These are phyloP conservation scores for Plenodomus tracheiphilus DNA, from an alignment of 2,329 filamentous ascomycete species.

Conservation along the genomic window DNA sequence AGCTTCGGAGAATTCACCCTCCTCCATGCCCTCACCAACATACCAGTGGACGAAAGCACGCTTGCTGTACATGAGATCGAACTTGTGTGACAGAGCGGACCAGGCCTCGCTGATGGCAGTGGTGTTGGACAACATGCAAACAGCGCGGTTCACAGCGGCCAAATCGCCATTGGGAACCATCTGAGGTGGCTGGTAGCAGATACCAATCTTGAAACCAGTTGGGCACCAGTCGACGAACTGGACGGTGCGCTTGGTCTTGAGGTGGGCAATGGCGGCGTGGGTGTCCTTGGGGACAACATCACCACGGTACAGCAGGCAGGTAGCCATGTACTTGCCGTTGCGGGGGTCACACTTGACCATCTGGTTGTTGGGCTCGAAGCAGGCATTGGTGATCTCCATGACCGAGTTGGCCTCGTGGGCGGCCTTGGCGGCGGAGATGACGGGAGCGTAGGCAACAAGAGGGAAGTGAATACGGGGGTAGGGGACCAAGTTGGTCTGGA, in stretches of 20 bases:
- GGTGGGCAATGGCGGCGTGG: slow-evolving; percentile 86
- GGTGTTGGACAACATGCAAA: slow-evolving; percentile 99
- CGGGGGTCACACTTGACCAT: slow-evolving; percentile 99
- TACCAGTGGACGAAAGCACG: slow-evolving; percentile 99
- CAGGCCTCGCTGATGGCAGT: slow-evolving; percentile 98
- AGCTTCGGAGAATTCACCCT: slow-evolving; percentile 99
- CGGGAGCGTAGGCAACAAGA: slow-evolving; percentile 91
- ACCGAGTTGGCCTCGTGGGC: slow-evolving; percentile 98
- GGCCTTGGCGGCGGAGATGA: slow-evolving; percentile 93
- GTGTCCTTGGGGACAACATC: slow-evolving; percentile 97
- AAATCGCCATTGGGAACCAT: slow-evolving; percentile 96
- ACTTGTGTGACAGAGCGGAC: slow-evolving; percentile 95
- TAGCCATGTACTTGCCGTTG: slow-evolving; percentile 99
- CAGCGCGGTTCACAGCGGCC: slow-evolving; percentile 96
- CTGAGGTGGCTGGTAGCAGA: slow-evolving; percentile 98
- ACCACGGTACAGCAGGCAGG: slow-evolving; percentile 95
- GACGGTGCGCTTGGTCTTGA: slow-evolving; percentile 99
- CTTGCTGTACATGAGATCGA: slow-evolving; percentile 99
- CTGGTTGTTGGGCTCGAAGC: slow-evolving; percentile 99
- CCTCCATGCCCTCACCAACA: slow-evolving; percentile 99
- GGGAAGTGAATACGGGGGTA: slow-evolving; percentile 99
- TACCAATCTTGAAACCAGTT: slow-evolving; percentile 99
- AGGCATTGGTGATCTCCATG: slow-evolving; percentile 97
- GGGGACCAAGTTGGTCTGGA: slow-evolving; percentile 99
- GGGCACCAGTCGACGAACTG: slow-evolving; percentile 99